Evolutionary conservation across 805 yeast species (phyloP).

Genomic region (Blastobotrys muscicola): DNA sequence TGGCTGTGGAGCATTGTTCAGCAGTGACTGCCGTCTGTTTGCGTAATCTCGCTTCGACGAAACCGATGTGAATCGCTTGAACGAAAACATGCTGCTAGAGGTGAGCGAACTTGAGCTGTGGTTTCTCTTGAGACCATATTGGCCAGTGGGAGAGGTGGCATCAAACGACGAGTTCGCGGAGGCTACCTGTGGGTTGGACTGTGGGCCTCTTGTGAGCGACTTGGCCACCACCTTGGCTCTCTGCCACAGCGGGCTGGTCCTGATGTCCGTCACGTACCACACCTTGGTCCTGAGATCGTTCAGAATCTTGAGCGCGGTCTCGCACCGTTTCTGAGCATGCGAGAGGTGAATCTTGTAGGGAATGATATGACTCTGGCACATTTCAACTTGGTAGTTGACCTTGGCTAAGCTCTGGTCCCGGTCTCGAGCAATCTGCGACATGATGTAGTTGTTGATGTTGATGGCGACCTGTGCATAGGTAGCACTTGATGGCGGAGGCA

Average conservation of each 20-base stretch:
- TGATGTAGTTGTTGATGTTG: conserved; percentile 10
- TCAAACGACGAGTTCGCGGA: background rate
- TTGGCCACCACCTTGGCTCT: conserved; percentile 21
- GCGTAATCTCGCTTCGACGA: conserved; percentile 14
- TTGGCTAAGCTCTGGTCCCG: conserved; percentile 5
- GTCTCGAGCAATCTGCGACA: conserved; percentile 9
- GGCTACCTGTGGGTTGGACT: background rate
- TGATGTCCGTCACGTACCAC: conserved; percentile 20
- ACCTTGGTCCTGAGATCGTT: conserved; percentile 17
- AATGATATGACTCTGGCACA: conserved; percentile 5
- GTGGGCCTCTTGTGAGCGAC: conserved; percentile 10
- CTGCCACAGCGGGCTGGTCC: conserved; percentile 15
- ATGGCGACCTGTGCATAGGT: conserved; percentile 8
- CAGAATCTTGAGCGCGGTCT: conserved; percentile 6
- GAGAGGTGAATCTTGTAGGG: conserved; percentile 12
- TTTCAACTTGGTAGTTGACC: conserved; percentile 6
- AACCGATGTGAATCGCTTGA: conserved; percentile 13
- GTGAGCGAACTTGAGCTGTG: conserved; percentile 16
- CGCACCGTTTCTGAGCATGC: conserved; percentile 6
- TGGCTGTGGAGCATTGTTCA: conserved; percentile 10
- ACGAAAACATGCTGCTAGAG: conserved; percentile 16
- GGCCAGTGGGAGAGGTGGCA: too few species aligned
- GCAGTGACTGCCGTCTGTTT: conserved; percentile 20
- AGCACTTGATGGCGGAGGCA: conserved; percentile 8
- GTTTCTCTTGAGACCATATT: conserved; percentile 12